Conservation (phyloP, 306 rosid genomes). For the Hippophae rhamnoides region DNA sequence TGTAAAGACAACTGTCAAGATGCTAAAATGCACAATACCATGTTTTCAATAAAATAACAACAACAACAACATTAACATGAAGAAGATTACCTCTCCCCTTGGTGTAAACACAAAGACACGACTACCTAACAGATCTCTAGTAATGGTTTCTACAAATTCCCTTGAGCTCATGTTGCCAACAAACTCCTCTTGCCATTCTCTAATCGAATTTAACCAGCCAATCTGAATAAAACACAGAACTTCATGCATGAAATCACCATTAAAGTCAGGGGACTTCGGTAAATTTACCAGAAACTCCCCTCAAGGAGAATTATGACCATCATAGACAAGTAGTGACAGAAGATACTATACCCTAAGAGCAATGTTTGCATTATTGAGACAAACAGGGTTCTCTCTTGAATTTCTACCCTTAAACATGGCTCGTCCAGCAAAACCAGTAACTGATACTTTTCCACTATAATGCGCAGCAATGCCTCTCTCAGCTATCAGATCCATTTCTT, state of each 20-base stretch:
- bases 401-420: conserved; percentile 53
- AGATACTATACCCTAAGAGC: conserved; percentile 79
- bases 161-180: conserved; percentile 99
- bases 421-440: conserved; percentile 59
- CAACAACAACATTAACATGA: conserved; percentile 3
- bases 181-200: conserved; percentile 99
- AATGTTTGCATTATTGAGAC: conserved; percentile 89
- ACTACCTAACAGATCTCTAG: conserved; percentile 92
- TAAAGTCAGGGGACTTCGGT: conserved; percentile 15
- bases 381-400: conserved; percentile 74
- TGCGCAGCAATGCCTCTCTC: conserved; percentile 99
- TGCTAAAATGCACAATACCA: conserved; percentile 7
- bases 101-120: conserved; percentile 98
- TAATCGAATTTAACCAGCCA: conserved; percentile 98
- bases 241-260: conserved; percentile 29
- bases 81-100: conserved; percentile 75
- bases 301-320: conserved; percentile 17
- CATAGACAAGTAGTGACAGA: conserved; percentile 12
- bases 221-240: conserved; percentile 51
- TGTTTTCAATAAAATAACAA: conserved; percentile 4
- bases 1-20: conserved; percentile 13
- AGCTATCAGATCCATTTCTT: conserved; percentile 94
- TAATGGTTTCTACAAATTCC: conserved; percentile 92
- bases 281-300: conserved; percentile 17
- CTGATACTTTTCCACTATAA: conserved; percentile 75